Percentiles rank a stretch among this genome's conserved stretches.
Evolutionary conservation across 768 basidiomycete species (phyloP).

Genomic region (Lactarius vividus): DNA sequence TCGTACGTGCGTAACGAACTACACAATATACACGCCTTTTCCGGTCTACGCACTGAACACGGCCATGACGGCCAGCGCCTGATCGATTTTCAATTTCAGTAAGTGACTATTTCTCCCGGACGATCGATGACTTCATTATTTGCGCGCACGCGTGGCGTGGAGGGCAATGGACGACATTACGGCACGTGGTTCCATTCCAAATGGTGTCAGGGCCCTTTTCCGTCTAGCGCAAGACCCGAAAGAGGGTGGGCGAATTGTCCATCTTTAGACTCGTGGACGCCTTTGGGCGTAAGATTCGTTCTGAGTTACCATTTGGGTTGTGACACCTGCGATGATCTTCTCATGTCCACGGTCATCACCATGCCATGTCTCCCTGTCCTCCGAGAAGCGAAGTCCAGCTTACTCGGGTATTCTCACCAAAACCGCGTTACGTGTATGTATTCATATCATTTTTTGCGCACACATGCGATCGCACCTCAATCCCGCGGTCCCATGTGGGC

Average conservation of each 20-base stretch:
- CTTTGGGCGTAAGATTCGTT: not conserved
- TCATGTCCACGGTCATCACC: not conserved
- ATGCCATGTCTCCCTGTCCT: not conserved
- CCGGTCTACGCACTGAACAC: not conserved
- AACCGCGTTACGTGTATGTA: not conserved
- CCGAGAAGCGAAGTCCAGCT: not conserved
- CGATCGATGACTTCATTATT: not conserved
- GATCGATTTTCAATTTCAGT: not conserved
- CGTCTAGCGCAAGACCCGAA: not conserved
- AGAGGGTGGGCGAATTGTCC: not conserved
- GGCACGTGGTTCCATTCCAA: not conserved
- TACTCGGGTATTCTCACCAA: not conserved
- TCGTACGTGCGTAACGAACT: not conserved
- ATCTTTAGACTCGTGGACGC: not conserved
- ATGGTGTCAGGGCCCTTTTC: not conserved
- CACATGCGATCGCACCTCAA: not conserved
- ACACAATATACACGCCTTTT: not conserved
- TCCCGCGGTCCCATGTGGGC: not conserved
- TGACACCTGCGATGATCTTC: not conserved
- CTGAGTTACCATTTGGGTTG: not conserved
- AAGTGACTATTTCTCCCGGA: slow-evolving; percentile 1
- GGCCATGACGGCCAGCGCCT: not conserved
- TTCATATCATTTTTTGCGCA: not conserved
- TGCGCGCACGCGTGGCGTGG: not conserved
- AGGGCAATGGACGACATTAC: not conserved